These are phyloP conservation scores for Kodamaea neixiangensis DNA, from an alignment of 805 yeast species.

Conservation along the genomic window DNA sequence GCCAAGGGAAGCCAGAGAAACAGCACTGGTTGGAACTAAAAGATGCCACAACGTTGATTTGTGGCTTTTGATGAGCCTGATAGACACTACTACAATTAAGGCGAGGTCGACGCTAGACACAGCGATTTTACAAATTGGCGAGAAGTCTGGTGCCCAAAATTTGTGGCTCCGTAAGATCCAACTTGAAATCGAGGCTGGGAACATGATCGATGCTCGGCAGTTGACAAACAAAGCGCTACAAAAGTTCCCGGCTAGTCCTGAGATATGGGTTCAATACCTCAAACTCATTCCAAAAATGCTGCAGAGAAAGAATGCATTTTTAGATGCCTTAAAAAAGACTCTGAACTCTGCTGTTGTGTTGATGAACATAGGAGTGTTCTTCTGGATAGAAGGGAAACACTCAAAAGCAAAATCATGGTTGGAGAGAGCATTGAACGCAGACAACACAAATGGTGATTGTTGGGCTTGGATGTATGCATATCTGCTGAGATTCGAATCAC, in stretches of 20 bases:
- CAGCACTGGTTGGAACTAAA: conserved; percentile 51
- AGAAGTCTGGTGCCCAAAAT: conserved; percentile 33
- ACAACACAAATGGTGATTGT: conserved; percentile 67
- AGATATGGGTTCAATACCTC: conserved; percentile 68
- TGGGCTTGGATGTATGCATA: conserved; percentile 69
- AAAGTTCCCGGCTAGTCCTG: conserved; percentile 56
- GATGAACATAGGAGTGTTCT: conserved; percentile 62
- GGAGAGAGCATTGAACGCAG: conserved; percentile 60
- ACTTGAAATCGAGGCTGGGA: conserved; percentile 56
- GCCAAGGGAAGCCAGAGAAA: conserved; percentile 45
- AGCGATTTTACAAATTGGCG: conserved; percentile 50
- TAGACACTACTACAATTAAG: conserved; percentile 47
- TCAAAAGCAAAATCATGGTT: conserved; percentile 73
- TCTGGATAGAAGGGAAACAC: conserved; percentile 65
- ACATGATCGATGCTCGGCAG: conserved; percentile 52
- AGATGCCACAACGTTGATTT: conserved; percentile 46
- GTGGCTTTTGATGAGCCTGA: conserved; percentile 55
- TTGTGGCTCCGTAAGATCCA: conserved; percentile 60
- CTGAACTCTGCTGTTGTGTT: conserved; percentile 60
- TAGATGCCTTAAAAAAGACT: conserved; percentile 72
- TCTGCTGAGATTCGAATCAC: conserved; percentile 37
- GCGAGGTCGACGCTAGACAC: conserved; percentile 76
- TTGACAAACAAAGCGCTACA: conserved; percentile 60
- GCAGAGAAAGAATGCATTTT: conserved; percentile 56
- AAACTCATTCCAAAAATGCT: conserved; percentile 47